Conservation (phyloP, 192 early-diverging fungal genomes). For the Chytriomyces hyalinus region DNA sequence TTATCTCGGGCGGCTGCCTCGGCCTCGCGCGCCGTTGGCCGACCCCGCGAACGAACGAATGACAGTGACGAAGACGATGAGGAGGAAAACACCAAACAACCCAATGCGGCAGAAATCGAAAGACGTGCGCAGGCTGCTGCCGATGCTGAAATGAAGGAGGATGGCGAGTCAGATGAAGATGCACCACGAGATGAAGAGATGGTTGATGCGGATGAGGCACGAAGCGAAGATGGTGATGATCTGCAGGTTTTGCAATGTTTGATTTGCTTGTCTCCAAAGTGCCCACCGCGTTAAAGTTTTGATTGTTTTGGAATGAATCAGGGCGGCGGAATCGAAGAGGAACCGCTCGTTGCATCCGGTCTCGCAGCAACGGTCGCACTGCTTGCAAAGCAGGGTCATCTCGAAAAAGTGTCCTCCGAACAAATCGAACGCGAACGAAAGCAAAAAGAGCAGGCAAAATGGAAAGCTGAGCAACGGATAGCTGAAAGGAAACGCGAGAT, state of each 20-base stretch:
- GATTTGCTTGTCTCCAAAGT: no score
- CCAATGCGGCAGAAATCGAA: neutral
- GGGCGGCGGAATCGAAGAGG: conserved; percentile 60
- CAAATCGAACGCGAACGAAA: conserved; percentile 67
- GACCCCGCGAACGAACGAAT: neutral
- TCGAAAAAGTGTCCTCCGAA: conserved; percentile 70
- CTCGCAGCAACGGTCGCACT: conserved; percentile 83
- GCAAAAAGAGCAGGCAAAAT: conserved; percentile 65
- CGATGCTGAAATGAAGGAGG: conserved; percentile 34
- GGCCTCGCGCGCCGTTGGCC: conserved; percentile 5
- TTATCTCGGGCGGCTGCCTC: conserved; percentile 17
- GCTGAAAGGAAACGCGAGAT: conserved; percentile 59
- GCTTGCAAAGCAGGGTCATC: conserved; percentile 69
- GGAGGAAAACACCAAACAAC: conserved; percentile 4
- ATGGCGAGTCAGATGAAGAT: conserved; percentile 35
- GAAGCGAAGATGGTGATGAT: conserved; percentile 36
- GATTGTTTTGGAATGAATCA: neutral
- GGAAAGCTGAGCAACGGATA: conserved; percentile 72
- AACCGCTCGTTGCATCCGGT: conserved; percentile 80
- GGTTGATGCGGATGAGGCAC: conserved; percentile 10
- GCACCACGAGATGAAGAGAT: neutral
- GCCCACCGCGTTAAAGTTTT: no score
- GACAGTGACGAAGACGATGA: conserved; percentile 31
- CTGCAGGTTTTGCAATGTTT: neutral
- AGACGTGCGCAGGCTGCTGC: conserved; percentile 34